Percentiles rank a stretch among this genome's conserved stretches.
Evolutionary conservation across 2,329 filamentous ascomycete species (phyloP).

Genomic region (Emergomyces pasteurianus): DNA sequence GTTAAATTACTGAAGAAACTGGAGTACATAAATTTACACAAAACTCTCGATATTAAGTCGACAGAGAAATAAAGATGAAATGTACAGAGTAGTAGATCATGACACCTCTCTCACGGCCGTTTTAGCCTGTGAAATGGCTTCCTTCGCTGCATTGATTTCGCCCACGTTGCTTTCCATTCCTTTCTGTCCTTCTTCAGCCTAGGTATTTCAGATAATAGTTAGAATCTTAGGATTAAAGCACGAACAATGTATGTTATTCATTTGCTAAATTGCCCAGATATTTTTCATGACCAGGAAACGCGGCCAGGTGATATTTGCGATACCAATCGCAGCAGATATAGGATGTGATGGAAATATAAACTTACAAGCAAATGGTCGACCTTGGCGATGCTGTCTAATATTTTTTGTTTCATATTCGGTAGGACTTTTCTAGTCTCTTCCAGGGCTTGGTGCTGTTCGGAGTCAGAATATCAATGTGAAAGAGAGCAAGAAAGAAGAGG

Average conservation of each 20-base stretch:
- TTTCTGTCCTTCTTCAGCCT: constrained; percentile 30
- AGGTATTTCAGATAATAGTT: not conserved
- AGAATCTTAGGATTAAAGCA: not conserved
- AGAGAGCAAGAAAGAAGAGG: not conserved
- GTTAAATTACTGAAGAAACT: not conserved
- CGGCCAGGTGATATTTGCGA: not conserved
- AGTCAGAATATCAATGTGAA: not conserved
- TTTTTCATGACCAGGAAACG: not conserved
- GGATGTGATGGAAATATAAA: constrained; percentile 13
- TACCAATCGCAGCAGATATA: not conserved
- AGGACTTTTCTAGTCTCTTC: constrained; percentile 82
- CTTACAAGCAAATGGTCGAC: constrained; percentile 66
- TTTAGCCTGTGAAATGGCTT: constrained; percentile 29
- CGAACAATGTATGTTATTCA: not conserved
- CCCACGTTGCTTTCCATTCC: constrained; percentile 28
- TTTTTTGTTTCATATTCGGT: constrained; percentile 56
- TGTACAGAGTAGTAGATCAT: constrained; percentile 10
- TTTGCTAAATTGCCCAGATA: not conserved
- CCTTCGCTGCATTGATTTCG: constrained; percentile 31
- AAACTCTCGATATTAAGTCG: not conserved
- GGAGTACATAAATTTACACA: not conserved
- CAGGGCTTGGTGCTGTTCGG: constrained; percentile 57
- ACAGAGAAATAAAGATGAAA: not conserved
- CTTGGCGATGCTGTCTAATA: constrained; percentile 57
- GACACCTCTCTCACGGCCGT: constrained; percentile 28